A percentile compares a stretch with the other conserved stretches of the same genome.
phyloP scores from a whole-genome alignment of 306 rosid genomes.

The Lagenaria siceraria region DNA sequence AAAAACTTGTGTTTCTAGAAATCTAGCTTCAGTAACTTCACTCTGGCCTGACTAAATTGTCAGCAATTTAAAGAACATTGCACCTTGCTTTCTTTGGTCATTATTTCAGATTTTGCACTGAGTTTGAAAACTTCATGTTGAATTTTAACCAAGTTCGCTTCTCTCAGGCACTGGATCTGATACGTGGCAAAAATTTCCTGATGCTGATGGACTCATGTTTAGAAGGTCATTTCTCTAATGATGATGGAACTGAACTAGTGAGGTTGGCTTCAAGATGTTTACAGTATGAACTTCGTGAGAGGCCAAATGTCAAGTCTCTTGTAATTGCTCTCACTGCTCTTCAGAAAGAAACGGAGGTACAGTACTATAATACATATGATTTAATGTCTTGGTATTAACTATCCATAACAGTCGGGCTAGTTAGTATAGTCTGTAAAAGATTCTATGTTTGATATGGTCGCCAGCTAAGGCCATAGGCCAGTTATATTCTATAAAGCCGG shows the following conservation, averaged over 20 bases:
- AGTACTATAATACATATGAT: slow-evolving; percentile 20
- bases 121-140: background rate
- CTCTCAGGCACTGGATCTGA: slow-evolving; percentile 71
- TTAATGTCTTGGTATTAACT: background rate
- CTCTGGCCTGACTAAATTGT: background rate
- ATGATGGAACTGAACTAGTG: slow-evolving; percentile 80
- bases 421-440: background rate
- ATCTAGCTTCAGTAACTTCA: background rate
- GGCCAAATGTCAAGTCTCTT: slow-evolving; percentile 80
- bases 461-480: background rate
- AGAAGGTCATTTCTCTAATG: slow-evolving; percentile 74
- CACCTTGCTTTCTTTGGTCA: background rate
- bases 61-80: background rate
- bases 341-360: slow-evolving; percentile 83
- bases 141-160: slow-evolving; percentile 9
- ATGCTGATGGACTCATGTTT: slow-evolving; percentile 81
- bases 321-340: slow-evolving; percentile 62
- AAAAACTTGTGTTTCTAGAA: background rate
- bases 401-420: background rate
- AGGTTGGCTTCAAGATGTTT: slow-evolving; percentile 77
- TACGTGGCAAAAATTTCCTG: slow-evolving; percentile 54
- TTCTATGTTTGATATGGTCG: background rate
- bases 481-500: slow-evolving; percentile 11
- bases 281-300: slow-evolving; percentile 73
- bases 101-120: background rate